Conservation (phyloP, 768 basidiomycete genomes). For the Obba rivulosa region DNA sequence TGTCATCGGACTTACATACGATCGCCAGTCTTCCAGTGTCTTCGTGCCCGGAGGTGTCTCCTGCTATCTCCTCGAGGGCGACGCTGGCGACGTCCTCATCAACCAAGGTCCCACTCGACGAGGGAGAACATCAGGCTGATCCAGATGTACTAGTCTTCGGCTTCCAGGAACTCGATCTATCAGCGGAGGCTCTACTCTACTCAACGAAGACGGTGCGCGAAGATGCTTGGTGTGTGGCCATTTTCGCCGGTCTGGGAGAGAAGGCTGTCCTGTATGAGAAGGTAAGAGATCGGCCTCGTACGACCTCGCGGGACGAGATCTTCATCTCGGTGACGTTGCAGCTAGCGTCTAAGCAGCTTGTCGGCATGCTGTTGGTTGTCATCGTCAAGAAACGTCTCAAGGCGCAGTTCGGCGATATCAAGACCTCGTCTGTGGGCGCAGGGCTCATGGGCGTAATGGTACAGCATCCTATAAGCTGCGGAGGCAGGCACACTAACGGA, state of each 20-base stretch:
- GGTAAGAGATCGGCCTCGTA: slow-evolving; percentile 31
- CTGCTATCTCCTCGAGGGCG: background rate
- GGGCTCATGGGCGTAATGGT: slow-evolving; percentile 82
- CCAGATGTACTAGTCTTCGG: slow-evolving; percentile 72
- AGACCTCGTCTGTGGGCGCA: slow-evolving; percentile 50
- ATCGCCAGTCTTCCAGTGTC: too few species aligned
- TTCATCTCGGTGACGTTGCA: slow-evolving; percentile 22
- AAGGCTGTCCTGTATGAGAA: slow-evolving; percentile 60
- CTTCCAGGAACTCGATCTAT: slow-evolving; percentile 79
- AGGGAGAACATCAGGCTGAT: slow-evolving; percentile 26
- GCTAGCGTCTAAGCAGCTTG: slow-evolving; percentile 74
- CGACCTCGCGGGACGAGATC: background rate
- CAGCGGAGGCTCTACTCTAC: slow-evolving; percentile 74
- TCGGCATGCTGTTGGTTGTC: slow-evolving; percentile 74
- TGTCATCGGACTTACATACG: too few species aligned
- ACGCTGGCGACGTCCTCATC: background rate
- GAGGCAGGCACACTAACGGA: background rate
- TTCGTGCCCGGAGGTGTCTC: too few species aligned
- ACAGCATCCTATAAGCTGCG: slow-evolving; percentile 3
- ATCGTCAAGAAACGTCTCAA: slow-evolving; percentile 52
- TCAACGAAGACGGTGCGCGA: slow-evolving; percentile 55
- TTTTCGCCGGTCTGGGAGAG: slow-evolving; percentile 68
- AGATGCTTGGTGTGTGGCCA: slow-evolving; percentile 65
- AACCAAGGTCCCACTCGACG: slow-evolving; percentile 8
- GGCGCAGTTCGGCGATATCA: slow-evolving; percentile 48